These are phyloP conservation scores for Fusarium domesticum DNA, from an alignment of 2,329 filamentous ascomycete species.

Conservation along the genomic window DNA sequence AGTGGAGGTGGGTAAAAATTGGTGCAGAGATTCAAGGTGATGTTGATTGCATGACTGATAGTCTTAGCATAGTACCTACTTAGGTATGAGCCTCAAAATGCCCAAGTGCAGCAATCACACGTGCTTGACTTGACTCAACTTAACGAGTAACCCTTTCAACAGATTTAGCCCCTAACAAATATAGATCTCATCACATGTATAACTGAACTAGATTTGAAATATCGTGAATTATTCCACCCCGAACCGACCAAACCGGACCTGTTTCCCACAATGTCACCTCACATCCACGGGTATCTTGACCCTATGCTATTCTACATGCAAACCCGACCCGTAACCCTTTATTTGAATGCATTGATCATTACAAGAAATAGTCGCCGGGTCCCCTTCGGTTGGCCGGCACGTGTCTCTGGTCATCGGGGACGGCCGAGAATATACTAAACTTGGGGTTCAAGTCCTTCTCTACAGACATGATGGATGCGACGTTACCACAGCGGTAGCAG, in stretches of 20 bases:
- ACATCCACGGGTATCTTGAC: slow-evolving; percentile 42
- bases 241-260: slow-evolving; percentile 20
- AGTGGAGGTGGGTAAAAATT: slow-evolving; percentile 4
- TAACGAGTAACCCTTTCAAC: no score
- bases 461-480: slow-evolving; percentile 94
- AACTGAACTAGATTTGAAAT: slow-evolving; percentile 15
- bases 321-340: slow-evolving; percentile 28
- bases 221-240: slow-evolving; percentile 26
- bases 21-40: background rate
- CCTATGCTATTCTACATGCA: slow-evolving; percentile 43
- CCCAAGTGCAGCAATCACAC: no score
- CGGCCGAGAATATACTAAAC: slow-evolving; percentile 88
- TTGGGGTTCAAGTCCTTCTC: slow-evolving; percentile 80
- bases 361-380: slow-evolving; percentile 70
- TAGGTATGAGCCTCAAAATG: no score
- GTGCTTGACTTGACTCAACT: background rate
- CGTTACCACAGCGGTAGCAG: slow-evolving; percentile 92
- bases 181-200: background rate
- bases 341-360: slow-evolving; percentile 28
- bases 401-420: slow-evolving; percentile 80
- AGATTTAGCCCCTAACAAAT: no score
- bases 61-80: background rate
- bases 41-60: no score
- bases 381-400: slow-evolving; percentile 69
- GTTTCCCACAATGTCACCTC: slow-evolving; percentile 31